Base-by-base conservation (phyloP, 345 rosid genomes). In the Eutrema japonicum region DNA sequence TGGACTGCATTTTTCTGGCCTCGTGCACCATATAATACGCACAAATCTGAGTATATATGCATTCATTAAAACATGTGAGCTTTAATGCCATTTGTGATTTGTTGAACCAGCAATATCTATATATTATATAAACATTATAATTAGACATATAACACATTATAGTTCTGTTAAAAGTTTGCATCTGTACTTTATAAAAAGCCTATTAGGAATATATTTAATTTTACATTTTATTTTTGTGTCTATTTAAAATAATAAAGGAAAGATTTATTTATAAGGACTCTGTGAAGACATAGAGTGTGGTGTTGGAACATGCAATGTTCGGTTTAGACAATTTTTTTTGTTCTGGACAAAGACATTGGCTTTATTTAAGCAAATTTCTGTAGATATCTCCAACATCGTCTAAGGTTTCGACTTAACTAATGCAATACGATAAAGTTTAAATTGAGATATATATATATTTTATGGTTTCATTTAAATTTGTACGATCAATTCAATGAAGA, bases 1-100 rank as follows among this genome's bases (percentile, higher is more conserved):
- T 47, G 59, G 49, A 6, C 61, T 40, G 54, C 13, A 55, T 45
- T 22, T 65, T 46, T 49, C 10, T 18, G 5, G 56, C 73, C 26
- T 33, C 73, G 18, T 53, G 72, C 58, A 36, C 26, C 7, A 50
- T 48, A 40, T n/a, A 26, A 22, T 13, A 54, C 52, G 42, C 30
- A 42, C 32, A 4, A 54, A 30, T 14, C 3, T 6, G 32, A 27
- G n/a, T 14, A 37, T 5, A 49, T 36, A 22, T 26, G 50, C 1
- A 42, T 13, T 7, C 6, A 29, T 3, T 7, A 7, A 45, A n/a
- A 13, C 0, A 0, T 12, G 16, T 13, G 49, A 13, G 18, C 18
- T 45, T 43, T 42, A 8, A 3, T 40, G 13, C 43, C 43, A 10
- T 40, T 40, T 40, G 43, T 40, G 12, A 22, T 22, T 22, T 22